phyloP scores from a whole-genome alignment of 441 rosid genomes.

The Eutrema salsugineum region DNA sequence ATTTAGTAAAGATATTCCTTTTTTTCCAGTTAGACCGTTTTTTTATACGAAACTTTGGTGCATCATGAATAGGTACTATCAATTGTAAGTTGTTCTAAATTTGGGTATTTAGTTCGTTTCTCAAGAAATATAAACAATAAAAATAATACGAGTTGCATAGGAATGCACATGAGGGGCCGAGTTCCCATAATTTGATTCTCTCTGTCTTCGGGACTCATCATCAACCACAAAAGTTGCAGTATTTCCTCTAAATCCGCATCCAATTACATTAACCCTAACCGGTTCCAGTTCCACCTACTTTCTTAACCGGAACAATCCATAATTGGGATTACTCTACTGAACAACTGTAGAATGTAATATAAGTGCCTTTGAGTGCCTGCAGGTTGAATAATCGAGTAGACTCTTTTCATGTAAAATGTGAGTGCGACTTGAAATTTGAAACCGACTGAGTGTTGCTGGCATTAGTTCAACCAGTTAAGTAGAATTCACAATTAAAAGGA shows the following conservation, averaged over 20 bases:
- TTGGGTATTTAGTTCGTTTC: background rate
- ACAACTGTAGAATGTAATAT: too few species aligned
- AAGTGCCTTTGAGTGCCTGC: too few species aligned
- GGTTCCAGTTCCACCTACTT: background rate
- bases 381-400: too few species aligned
- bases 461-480: too few species aligned
- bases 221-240: slow-evolving; percentile 22
- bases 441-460: too few species aligned
- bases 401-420: too few species aligned
- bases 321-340: too few species aligned
- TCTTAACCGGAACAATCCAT: background rate
- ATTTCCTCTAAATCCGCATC: slow-evolving; percentile 4
- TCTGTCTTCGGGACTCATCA: slow-evolving; percentile 67
- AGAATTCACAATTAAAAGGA: too few species aligned
- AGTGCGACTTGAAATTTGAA: too few species aligned
- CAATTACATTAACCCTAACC: background rate
- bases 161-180: slow-evolving; percentile 32
- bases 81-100: background rate
- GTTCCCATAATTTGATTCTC: slow-evolving; percentile 52
- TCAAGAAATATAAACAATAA: background rate
- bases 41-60: background rate
- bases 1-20: too few species aligned
- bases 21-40: too few species aligned
- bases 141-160: background rate
- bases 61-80: background rate